Evolutionary conservation across 768 basidiomycete genomes (phyloP), one percentile per base, ranked within the genome.

Genomic region (Galerina marginata): DNA sequence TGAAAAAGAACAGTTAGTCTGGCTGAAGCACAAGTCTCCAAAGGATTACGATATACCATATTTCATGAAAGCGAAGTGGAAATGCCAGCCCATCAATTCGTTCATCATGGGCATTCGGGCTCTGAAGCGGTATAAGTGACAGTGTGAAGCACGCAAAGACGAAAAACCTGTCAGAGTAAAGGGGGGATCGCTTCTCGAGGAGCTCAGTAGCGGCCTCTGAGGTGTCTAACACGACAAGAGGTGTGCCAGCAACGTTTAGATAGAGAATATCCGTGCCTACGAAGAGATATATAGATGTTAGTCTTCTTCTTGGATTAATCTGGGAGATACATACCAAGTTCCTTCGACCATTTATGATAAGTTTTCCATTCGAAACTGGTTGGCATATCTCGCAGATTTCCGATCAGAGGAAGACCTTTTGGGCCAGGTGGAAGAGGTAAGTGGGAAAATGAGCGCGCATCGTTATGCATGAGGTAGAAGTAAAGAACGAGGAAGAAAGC

Each of bases 121-220:
- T 49, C 69, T 70, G 42, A 33, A 5, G 33, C 20, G 26, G 23
- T 40, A 15, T 59, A 43, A 48, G 37, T 2, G 74, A 69, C 6
- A 52, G 33, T 47, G 26, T 9, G 12, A 14, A 47, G 42, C 4
- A 33, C 15, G 2, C 10, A 20, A 26, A 56, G 15, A 25, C 12
- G 5, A 50, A 62, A 11, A 46, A 71, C 69, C 76, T 67, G 47
- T 70, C 74, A 4, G 77, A 82, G 63, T 82, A 83, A 23, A 78
- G 75, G 20, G 70, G 56, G 11, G 75, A 79, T 9, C 77, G 65
- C 48, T 74, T 78, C 51, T 81, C 80, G 43, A 83, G 69, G 12
- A 83, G 72, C 20, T 82, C 81, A 7, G 61, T 62, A 1, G 73
- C 75, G 2, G 76, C 74, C 48, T 81, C 72, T 1, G 71, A 42